These are phyloP conservation scores for Daldinia vernicosa DNA, from an alignment of 495 filamentous ascomycete species.

Conservation along the genomic window DNA sequence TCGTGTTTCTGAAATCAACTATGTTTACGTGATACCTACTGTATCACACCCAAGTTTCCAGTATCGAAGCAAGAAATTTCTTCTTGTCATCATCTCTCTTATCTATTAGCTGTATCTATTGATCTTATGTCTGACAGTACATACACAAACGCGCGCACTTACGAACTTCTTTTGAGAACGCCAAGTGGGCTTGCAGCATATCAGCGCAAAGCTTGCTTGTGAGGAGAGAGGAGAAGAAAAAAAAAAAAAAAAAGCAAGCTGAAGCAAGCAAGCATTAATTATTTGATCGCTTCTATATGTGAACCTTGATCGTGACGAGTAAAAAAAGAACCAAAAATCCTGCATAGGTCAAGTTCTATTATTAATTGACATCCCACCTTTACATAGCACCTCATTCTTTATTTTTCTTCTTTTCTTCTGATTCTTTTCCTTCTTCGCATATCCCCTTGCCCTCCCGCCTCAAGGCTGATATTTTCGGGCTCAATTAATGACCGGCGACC, in stretches of 20 bases:
- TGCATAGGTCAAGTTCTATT: constrained; percentile 13
- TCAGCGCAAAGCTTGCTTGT: constrained; percentile 16
- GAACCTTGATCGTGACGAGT: constrained; percentile 18
- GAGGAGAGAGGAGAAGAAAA: background rate
- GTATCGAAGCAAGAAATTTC: constrained; percentile 22
- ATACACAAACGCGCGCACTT: background rate
- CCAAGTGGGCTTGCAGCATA: constrained; percentile 23
- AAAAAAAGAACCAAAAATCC: constrained; percentile 7
- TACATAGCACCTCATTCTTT: constrained; percentile 13
- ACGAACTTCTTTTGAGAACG: constrained; percentile 4
- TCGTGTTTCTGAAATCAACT: constrained; percentile 6
- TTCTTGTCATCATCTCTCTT: background rate
- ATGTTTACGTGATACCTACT: constrained; percentile 19
- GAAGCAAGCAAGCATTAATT: constrained; percentile 29
- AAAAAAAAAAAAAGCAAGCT: constrained; percentile 19
- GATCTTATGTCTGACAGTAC: constrained; percentile 18
- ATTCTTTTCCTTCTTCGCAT: constrained; percentile 5
- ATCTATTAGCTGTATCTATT: constrained; percentile 8
- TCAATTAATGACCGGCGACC: constrained; percentile 31
- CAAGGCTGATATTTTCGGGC: constrained; percentile 30
- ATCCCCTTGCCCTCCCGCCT: constrained; percentile 1
- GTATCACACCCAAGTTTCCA: constrained; percentile 5
- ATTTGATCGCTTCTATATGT: background rate
- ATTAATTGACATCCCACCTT: constrained; percentile 20
- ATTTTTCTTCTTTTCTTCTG: constrained; percentile 8